Evolutionary conservation across 2,329 filamentous ascomycete genomes (phyloP).

Genomic region (Aspergillus phoenicis): DNA sequence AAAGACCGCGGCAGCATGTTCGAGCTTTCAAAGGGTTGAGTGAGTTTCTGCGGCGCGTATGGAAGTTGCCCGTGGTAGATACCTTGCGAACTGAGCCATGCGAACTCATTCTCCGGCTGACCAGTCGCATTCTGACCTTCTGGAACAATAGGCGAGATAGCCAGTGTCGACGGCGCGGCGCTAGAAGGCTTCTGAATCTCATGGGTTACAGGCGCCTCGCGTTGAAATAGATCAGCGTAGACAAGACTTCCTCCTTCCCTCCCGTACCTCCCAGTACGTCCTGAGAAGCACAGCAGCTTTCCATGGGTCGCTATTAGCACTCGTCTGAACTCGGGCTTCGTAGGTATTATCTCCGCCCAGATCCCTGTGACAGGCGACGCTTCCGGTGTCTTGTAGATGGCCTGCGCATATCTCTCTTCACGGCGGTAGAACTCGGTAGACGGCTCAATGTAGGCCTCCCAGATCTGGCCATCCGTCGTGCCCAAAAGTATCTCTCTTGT

Average conservation of each 20-base stretch:
- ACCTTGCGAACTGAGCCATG: slow-evolving; percentile 86
- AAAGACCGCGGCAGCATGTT: slow-evolving; percentile 75
- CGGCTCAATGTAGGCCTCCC: slow-evolving; percentile 93
- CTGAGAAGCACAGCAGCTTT: slow-evolving; percentile 77
- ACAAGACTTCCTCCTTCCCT: slow-evolving; percentile 81
- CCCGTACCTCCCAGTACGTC: slow-evolving; percentile 70
- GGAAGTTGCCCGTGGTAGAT: slow-evolving; percentile 83
- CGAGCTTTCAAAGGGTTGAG: slow-evolving; percentile 74
- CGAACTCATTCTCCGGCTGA: slow-evolving; percentile 65
- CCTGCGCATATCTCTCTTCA: slow-evolving; percentile 89
- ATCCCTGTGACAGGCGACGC: slow-evolving; percentile 76
- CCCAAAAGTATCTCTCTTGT: slow-evolving; percentile 93
- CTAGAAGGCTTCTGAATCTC: slow-evolving; percentile 66
- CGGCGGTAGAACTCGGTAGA: slow-evolving; percentile 92
- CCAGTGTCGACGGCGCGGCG: slow-evolving; percentile 66
- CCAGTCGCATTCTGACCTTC: slow-evolving; percentile 60
- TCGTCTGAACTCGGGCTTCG: slow-evolving; percentile 71
- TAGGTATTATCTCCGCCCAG: slow-evolving; percentile 74
- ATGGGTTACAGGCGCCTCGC: slow-evolving; percentile 75
- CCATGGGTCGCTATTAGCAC: slow-evolving; percentile 79
- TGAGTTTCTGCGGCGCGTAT: slow-evolving; percentile 67
- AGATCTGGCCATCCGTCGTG: slow-evolving; percentile 89
- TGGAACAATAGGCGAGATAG: slow-evolving; percentile 73
- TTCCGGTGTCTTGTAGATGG: slow-evolving; percentile 78
- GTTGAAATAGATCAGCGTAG: slow-evolving; percentile 85